phyloP scores from a whole-genome alignment of 2,329 filamentous ascomycete species.

The Scopulariopsis brevicaulis region DNA sequence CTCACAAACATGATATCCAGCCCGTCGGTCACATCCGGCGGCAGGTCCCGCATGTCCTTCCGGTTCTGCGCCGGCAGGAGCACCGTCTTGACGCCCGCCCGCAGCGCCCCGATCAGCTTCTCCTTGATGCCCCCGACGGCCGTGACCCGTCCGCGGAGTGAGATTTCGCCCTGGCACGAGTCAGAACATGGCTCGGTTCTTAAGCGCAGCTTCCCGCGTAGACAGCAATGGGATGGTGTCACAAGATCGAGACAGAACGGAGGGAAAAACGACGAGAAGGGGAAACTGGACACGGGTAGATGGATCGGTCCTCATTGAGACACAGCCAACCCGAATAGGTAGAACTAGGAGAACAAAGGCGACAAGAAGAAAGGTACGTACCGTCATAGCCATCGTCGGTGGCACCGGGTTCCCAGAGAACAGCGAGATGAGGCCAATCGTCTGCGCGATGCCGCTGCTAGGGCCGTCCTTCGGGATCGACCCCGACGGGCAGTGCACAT shows the following conservation, averaged over 20 bases:
- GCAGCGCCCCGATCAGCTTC: constrained; percentile 88
- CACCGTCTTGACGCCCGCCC: constrained; percentile 91
- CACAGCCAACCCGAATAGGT: neutral
- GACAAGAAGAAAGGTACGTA: constrained; percentile 22
- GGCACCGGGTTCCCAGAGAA: constrained; percentile 81
- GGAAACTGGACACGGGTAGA: neutral
- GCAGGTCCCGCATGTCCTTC: constrained; percentile 87
- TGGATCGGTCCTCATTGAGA: neutral
- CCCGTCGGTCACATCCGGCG: constrained; percentile 77
- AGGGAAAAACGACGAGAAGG: neutral
- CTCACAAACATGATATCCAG: constrained; percentile 82
- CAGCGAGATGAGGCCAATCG: constrained; percentile 81
- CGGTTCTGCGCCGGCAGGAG: constrained; percentile 77
- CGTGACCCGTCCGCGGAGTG: constrained; percentile 78
- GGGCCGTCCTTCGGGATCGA: constrained; percentile 91
- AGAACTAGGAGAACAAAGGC: constrained; percentile 5
- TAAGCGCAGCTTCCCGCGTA: neutral
- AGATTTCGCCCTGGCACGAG: constrained; percentile 47
- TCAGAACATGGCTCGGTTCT: constrained; percentile 9
- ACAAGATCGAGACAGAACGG: constrained; percentile 7
- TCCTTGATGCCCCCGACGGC: constrained; percentile 97
- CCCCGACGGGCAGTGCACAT: constrained; percentile 91
- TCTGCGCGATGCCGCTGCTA: constrained; percentile 84
- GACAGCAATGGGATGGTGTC: constrained; percentile 9
- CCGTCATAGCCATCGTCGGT: constrained; percentile 90